Base-by-base conservation (phyloP, 805 yeast genomes). In the Cyberlindnera euphorbiiphila region DNA sequence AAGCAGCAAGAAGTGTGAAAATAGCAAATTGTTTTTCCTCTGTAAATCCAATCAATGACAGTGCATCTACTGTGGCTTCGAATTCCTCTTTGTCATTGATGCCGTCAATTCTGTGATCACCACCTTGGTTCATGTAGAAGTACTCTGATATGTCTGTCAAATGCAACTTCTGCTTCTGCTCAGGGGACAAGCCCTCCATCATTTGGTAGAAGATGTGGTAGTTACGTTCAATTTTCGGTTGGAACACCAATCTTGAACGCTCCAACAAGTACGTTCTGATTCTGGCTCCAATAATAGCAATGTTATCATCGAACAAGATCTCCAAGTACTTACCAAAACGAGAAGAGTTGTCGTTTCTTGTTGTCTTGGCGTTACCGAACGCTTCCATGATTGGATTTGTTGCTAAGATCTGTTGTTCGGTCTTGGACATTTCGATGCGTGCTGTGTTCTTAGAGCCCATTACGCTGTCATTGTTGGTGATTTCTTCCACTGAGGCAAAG, bases 331-430 rank as follows among this genome's bases (percentile, higher is more conserved):
- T 91, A 57, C 98, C 98, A 57, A 93, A 94, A 62, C 98, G 82
- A 18, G 98, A 91, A 20, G 98, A 93, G 64, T 91, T 91, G 65
- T 91, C 97, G 60, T 91, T 91, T 69, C 98, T 81, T 14, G 96
- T 83, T 2, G 98, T 91, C 59, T 91, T 91, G 7, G 98, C 98
- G 62, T 94, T 93, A 69, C 98, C 98, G 63, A 93, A 93, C 0
- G 98, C 93, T 66, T 93, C 98, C 82, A 93, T 84, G 52, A 93
- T 83, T 3, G 98, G 98, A 59, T 91, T 91, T 0, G 98, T 93
- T 11, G 98, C 98, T 54, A 91, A 72, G 40, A 91, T 91, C 65
- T 86, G 95, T 57, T 85, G 84, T 64, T 91, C 98, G 19, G 91
- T 91, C 45, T 82, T 84, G 21, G 94, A 83, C 82, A 91, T 82